Conservation (phyloP, 208 protist species). For the Wallacemonas sp. region DNA sequence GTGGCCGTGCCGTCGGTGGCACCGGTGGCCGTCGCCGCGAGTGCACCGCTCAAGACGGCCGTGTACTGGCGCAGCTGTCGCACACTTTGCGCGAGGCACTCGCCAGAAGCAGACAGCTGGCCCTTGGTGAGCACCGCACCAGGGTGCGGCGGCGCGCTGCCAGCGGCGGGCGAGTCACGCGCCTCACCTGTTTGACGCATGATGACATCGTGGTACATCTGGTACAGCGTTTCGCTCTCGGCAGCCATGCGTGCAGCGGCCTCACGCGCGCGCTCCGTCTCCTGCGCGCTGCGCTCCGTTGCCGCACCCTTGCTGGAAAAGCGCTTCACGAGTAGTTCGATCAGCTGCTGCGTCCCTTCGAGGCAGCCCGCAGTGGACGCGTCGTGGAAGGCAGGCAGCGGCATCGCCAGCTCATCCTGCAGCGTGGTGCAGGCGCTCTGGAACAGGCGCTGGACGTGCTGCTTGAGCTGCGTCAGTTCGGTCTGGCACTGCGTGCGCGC, state of each 20-base stretch:
- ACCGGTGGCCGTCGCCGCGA: not conserved
- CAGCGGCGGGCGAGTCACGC: not conserved
- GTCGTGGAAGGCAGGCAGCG: constrained; percentile 31
- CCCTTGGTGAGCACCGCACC: no score
- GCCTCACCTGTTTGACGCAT: constrained; percentile 14
- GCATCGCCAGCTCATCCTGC: constrained; percentile 23
- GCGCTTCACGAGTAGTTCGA: constrained; percentile 16
- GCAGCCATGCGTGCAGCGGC: constrained; percentile 7
- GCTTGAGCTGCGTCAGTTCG: not conserved
- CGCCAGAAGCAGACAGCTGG: constrained; percentile 17
- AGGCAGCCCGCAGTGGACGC: constrained; percentile 30
- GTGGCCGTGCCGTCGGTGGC: not conserved
- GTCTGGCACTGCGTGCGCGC: constrained; percentile 1
- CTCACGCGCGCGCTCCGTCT: not conserved
- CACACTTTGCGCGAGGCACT: constrained; percentile 16
- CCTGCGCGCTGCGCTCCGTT: not conserved
- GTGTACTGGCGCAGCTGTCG: constrained; percentile 15
- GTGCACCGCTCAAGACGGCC: not conserved
- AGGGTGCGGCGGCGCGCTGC: constrained; percentile 15
- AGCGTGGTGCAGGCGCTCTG: constrained; percentile 1
- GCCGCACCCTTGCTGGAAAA: constrained; percentile 22
- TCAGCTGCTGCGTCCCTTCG: constrained; percentile 36
- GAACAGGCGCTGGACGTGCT: constrained; percentile 17
- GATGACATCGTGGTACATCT: constrained; percentile 26
- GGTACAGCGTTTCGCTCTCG: constrained; percentile 18